Percentiles rank a stretch among this genome's conserved stretches.
These are phyloP conservation scores for Gamsiella multidivaricata DNA, from an alignment of 192 early-diverging fungal species.

Conservation along the genomic window DNA sequence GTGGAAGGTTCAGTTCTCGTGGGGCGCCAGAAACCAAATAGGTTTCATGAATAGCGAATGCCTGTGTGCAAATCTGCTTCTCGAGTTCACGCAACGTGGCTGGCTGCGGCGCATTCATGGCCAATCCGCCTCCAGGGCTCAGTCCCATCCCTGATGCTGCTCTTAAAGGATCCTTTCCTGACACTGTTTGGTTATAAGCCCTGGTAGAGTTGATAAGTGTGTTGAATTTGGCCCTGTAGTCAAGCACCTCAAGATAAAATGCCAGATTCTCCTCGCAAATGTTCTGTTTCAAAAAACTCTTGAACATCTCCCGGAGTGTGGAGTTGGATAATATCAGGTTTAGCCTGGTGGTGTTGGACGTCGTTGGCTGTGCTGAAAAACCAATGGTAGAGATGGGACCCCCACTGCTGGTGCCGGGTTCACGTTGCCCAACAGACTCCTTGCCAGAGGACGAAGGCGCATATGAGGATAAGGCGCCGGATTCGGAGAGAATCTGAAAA, in stretches of 20 bases:
- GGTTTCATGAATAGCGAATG: slow-evolving; percentile 62
- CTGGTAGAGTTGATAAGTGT: slow-evolving; percentile 33
- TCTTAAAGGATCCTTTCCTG: slow-evolving; percentile 6
- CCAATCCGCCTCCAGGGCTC: not conserved
- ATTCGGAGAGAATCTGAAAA: slow-evolving; percentile 38
- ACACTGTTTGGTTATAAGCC: slow-evolving; percentile 17
- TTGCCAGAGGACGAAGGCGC: slow-evolving; percentile 39
- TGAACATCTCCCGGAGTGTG: slow-evolving; percentile 66
- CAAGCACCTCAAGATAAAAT: slow-evolving; percentile 71
- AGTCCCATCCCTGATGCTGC: not conserved
- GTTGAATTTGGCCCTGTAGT: slow-evolving; percentile 56
- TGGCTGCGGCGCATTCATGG: slow-evolving; percentile 15
- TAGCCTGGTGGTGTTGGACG: slow-evolving; percentile 65
- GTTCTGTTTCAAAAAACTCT: slow-evolving; percentile 70
- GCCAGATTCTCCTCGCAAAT: slow-evolving; percentile 80
- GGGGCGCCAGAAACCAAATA: slow-evolving; percentile 59
- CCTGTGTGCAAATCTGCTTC: slow-evolving; percentile 62
- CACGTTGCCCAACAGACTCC: slow-evolving; percentile 26
- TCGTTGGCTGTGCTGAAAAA: slow-evolving; percentile 15
- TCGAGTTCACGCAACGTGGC: slow-evolving; percentile 39
- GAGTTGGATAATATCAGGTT: slow-evolving; percentile 68
- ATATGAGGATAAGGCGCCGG: slow-evolving; percentile 31
- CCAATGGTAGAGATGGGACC: slow-evolving; percentile 1
- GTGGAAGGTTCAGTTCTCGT: slow-evolving; percentile 64
- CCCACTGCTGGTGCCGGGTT: slow-evolving; percentile 2